phyloP scores from a whole-genome alignment of 2,329 filamentous ascomycete genomes.

The Fusarium camptoceras region DNA sequence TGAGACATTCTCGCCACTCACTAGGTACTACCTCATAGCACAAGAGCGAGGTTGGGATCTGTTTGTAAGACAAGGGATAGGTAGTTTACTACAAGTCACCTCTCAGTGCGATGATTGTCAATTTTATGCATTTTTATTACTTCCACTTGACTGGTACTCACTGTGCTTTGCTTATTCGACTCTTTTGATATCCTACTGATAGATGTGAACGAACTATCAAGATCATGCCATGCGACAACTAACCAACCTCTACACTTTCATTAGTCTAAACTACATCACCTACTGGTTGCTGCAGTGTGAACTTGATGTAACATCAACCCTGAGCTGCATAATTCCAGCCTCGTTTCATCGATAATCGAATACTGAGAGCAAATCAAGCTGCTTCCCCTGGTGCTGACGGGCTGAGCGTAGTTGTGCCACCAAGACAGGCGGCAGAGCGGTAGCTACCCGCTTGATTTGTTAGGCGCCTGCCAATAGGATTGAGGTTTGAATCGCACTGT shows the following conservation, averaged over 20 bases:
- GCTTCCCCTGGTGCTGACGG: conserved; percentile 3
- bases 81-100: neutral
- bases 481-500: neutral
- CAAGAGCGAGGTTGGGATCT: neutral
- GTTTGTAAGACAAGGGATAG: neutral
- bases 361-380: conserved; percentile 8
- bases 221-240: neutral
- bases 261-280: neutral
- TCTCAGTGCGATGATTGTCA: neutral
- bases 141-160: neutral
- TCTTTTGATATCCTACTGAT: neutral
- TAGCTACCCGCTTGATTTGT: neutral
- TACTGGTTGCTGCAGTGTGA: conserved; percentile 1
- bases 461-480: neutral
- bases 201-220: neutral
- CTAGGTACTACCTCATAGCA: neutral
- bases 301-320: conserved; percentile 15
- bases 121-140: neutral
- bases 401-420: conserved; percentile 2
- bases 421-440: neutral
- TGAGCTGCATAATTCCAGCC: conserved; percentile 17
- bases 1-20: conserved; percentile 15
- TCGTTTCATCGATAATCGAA: neutral
- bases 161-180: neutral
- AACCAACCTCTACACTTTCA: neutral